Conservation (phyloP, 2,329 filamentous ascomycete genomes). For the Gremmenia infestans region DNA sequence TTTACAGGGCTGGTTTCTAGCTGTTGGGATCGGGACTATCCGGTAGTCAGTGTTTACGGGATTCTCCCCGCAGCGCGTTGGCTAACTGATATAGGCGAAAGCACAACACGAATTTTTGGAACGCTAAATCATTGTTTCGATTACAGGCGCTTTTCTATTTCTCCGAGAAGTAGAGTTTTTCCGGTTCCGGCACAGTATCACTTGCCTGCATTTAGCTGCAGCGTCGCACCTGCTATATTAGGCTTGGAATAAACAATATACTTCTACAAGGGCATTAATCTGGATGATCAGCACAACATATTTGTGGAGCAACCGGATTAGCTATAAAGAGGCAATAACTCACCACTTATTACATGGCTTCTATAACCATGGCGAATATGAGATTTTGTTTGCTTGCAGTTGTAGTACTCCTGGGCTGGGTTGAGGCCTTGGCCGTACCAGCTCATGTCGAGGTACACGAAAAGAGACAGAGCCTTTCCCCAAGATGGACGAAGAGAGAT, state of each 20-base stretch:
- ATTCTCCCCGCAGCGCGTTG: no score
- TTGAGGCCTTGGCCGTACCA: conserved; percentile 14
- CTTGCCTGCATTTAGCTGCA: not conserved
- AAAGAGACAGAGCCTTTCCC: conserved; percentile 15
- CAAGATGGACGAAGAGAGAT: conserved; percentile 23
- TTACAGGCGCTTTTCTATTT: no score
- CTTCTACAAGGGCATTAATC: not conserved
- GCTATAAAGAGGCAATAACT: not conserved
- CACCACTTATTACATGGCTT: not conserved
- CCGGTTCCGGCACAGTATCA: no score
- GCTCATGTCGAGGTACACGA: conserved; percentile 21
- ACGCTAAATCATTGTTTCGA: no score
- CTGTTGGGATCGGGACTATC: no score
- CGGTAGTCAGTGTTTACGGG: no score
- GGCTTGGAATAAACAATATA: conserved; percentile 1
- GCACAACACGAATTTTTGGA: no score
- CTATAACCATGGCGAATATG: not conserved
- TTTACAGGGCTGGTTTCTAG: no score
- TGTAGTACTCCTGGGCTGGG: not conserved
- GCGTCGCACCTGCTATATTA: conserved; percentile 4
- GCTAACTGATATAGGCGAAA: no score
- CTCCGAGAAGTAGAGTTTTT: no score
- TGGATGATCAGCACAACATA: not conserved
- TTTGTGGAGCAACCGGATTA: not conserved
- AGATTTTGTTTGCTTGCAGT: not conserved